Conservation (phyloP, 2,329 filamentous ascomycete species). For the Stemphylium lycopersici region DNA sequence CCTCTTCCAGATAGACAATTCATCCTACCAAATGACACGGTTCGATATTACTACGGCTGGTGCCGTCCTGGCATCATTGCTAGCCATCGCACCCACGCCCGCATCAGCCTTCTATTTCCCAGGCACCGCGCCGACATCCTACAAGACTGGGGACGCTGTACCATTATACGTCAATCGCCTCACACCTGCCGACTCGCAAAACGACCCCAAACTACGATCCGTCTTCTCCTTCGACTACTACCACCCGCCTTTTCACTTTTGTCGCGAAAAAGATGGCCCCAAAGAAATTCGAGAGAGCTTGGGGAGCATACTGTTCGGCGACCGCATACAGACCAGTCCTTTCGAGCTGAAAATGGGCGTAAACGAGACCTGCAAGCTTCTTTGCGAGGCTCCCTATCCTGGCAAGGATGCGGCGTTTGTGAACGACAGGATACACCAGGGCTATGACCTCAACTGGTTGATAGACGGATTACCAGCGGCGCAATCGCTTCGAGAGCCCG, state of each 20-base stretch:
- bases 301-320: conserved; percentile 95
- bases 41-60: conserved; percentile 30
- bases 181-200: conserved; percentile 78
- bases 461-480: conserved; percentile 93
- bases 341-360: conserved; percentile 85
- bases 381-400: conserved; percentile 75
- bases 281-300: conserved; percentile 84
- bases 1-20: conserved; percentile 4
- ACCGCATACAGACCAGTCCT: conserved; percentile 95
- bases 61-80: conserved; percentile 45
- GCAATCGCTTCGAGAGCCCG: conserved; percentile 77
- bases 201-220: conserved; percentile 84
- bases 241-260: conserved; percentile 85
- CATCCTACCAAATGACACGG: conserved; percentile 37
- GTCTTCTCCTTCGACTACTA: conserved; percentile 98
- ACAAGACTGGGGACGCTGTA: conserved; percentile 78
- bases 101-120: conserved; percentile 87
- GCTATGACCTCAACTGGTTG: conserved; percentile 93
- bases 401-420: conserved; percentile 75
- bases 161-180: conserved; percentile 92
- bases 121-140: conserved; percentile 92
- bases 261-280: conserved; percentile 76
- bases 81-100: conserved; percentile 44
- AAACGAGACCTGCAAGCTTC: conserved; percentile 84
- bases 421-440: conserved; percentile 79